Evolutionary conservation across 1,139 yeast species (phyloP).

Genomic region (Yamadazyma jaroonii): DNA sequence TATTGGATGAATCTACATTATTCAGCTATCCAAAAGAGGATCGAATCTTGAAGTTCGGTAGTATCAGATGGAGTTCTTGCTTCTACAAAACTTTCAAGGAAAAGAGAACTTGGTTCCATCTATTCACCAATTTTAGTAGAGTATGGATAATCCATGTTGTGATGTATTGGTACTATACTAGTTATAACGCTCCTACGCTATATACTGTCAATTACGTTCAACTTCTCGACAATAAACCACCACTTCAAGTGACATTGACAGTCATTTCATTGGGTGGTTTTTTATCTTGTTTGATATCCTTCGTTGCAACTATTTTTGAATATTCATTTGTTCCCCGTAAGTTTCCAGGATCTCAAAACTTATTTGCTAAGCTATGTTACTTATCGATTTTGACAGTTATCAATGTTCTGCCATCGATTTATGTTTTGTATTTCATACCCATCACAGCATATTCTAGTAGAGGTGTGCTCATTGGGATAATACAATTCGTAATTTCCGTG

Average conservation of each 20-base stretch:
- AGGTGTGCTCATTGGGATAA: constrained; percentile 52
- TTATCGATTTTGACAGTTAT: constrained; percentile 42
- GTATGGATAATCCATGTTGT: constrained; percentile 81
- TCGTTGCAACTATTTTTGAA: constrained; percentile 64
- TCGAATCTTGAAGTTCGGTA: constrained; percentile 47
- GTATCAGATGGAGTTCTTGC: constrained; percentile 59
- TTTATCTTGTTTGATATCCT: constrained; percentile 61
- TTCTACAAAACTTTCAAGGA: constrained; percentile 76
- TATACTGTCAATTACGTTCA: constrained; percentile 65
- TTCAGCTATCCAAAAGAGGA: constrained; percentile 41
- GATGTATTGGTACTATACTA: constrained; percentile 79
- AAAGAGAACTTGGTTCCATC: constrained; percentile 74
- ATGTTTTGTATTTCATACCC: constrained; percentile 54
- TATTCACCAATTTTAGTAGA: constrained; percentile 72
- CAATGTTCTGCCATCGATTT: constrained; percentile 62
- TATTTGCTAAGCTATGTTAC: constrained; percentile 42
- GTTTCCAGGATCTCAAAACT: constrained; percentile 64
- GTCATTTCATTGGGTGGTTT: constrained; percentile 72
- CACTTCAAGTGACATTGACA: constrained; percentile 58
- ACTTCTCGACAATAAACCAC: constrained; percentile 60
- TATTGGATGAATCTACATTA: constrained; percentile 41
- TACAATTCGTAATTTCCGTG: constrained; percentile 60
- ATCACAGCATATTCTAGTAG: constrained; percentile 45
- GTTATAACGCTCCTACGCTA: constrained; percentile 73
- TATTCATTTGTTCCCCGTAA: constrained; percentile 62